These are phyloP conservation scores for Crithidia acanthocephali DNA, from an alignment of 208 protist species.

Conservation along the genomic window DNA sequence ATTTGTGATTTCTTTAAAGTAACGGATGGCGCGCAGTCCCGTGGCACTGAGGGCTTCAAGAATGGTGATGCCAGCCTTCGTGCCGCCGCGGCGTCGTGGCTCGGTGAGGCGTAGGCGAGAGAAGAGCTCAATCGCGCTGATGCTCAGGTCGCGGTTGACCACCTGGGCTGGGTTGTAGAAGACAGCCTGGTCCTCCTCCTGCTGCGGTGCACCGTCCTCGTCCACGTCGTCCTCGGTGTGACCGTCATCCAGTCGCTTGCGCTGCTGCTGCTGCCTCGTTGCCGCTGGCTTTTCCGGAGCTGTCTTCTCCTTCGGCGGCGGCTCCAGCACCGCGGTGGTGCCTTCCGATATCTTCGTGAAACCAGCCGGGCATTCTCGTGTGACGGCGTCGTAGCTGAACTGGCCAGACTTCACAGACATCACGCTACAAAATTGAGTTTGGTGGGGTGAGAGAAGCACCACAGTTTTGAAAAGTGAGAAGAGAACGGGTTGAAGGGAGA, in stretches of 20 bases:
- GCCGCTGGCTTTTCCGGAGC: background rate
- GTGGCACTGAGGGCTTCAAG: conserved; percentile 98
- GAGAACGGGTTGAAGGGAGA: no score
- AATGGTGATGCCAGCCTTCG: conserved; percentile 89
- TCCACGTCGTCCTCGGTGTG: background rate
- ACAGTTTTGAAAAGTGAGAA: no score
- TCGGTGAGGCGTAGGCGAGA: conserved; percentile 47
- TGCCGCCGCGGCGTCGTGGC: conserved; percentile 66
- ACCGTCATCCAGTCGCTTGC: background rate
- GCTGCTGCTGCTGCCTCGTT: background rate
- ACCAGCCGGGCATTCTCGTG: conserved; percentile 51
- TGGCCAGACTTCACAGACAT: conserved; percentile 63
- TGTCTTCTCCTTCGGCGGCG: conserved; percentile 45
- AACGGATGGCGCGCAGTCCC: conserved; percentile 97
- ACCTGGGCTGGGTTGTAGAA: conserved; percentile 99
- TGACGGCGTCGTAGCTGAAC: conserved; percentile 63
- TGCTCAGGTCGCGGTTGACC: conserved; percentile 98
- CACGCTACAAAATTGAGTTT: no score
- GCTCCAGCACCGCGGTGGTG: conserved; percentile 78
- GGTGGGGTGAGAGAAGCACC: no score
- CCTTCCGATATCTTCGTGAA: conserved; percentile 83
- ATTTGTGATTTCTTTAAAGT: conserved; percentile 96
- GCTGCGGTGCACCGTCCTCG: background rate
- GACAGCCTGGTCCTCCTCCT: conserved; percentile 78
- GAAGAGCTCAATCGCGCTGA: conserved; percentile 93